These are phyloP conservation scores for Drechslera avenae DNA, from an alignment of 2,329 filamentous ascomycete genomes.

Conservation along the genomic window DNA sequence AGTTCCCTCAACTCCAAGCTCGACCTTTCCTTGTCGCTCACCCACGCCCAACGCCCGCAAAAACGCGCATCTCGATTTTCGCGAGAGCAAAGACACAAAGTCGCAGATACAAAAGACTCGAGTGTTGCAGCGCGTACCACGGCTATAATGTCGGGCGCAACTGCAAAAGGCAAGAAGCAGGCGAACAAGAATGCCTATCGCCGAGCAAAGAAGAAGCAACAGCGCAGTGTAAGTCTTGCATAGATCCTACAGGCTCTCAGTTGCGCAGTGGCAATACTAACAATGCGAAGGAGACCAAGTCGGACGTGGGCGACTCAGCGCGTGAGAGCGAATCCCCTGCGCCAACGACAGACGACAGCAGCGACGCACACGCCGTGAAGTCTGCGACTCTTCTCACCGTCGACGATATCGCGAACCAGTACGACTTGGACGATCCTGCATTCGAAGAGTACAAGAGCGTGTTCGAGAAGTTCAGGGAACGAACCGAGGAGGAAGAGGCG, in stretches of 20 bases:
- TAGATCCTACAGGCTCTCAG: not conserved
- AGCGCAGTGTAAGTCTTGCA: slow-evolving; percentile 61
- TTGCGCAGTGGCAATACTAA: slow-evolving; percentile 22
- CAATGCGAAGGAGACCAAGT: slow-evolving; percentile 41
- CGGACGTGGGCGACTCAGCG: slow-evolving; percentile 40
- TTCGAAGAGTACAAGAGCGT: slow-evolving; percentile 84
- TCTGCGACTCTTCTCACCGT: slow-evolving; percentile 49
- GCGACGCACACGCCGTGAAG: slow-evolving; percentile 50
- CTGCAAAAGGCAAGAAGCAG: slow-evolving; percentile 58
- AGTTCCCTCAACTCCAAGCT: slow-evolving; percentile 11
- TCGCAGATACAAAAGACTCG: not conserved
- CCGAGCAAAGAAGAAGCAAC: slow-evolving; percentile 93
- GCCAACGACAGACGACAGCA: slow-evolving; percentile 41
- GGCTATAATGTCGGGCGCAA: slow-evolving; percentile 37
- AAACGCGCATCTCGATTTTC: slow-evolving; percentile 1
- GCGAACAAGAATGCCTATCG: slow-evolving; percentile 93
- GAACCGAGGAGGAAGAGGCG: slow-evolving; percentile 64
- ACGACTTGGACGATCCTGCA: slow-evolving; percentile 73
- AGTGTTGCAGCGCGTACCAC: slow-evolving; percentile 15
- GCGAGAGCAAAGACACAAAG: not conserved
- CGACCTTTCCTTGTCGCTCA: slow-evolving; percentile 1
- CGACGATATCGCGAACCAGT: slow-evolving; percentile 52
- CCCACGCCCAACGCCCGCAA: not conserved
- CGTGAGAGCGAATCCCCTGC: slow-evolving; percentile 48
- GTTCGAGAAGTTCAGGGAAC: slow-evolving; percentile 71